These are phyloP conservation scores for Gloeopeniophorella convolvens DNA, from an alignment of 768 basidiomycete species.

Conservation along the genomic window DNA sequence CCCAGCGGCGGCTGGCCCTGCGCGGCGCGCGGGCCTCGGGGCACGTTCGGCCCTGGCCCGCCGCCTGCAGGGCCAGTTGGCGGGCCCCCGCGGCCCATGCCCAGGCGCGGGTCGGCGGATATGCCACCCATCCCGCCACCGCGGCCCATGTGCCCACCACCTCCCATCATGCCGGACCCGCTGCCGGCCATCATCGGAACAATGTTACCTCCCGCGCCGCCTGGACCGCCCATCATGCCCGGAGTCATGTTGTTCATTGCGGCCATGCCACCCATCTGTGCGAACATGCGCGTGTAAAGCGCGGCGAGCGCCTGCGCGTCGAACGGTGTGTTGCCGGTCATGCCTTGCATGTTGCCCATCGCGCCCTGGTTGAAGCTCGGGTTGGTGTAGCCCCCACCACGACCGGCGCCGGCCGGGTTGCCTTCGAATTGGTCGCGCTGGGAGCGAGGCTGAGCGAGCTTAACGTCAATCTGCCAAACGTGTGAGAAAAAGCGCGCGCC, in stretches of 20 bases:
- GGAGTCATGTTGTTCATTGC: conserved; percentile 41
- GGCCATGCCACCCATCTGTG: conserved; percentile 45
- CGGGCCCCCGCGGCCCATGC: conserved; percentile 17
- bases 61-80: conserved; percentile 15
- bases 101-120: conserved; percentile 19
- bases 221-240: conserved; percentile 31
- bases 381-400: conserved; percentile 29
- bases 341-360: conserved; percentile 17
- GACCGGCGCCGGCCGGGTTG: conserved; percentile 6
- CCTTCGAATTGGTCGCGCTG: conserved; percentile 49
- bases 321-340: conserved; percentile 45
- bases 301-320: conserved; percentile 89
- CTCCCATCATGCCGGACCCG: conserved; percentile 27
- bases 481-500: not conserved
- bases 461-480: conserved; percentile 80
- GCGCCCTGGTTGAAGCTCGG: conserved; percentile 35
- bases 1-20: conserved; percentile 20
- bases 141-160: conserved; percentile 20
- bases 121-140: conserved; percentile 21
- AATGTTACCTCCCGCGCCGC: conserved; percentile 8
- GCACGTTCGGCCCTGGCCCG: conserved; percentile 22
- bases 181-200: conserved; percentile 27
- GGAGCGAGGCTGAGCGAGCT: conserved; percentile 85
- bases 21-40: conserved; percentile 25
- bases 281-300: conserved; percentile 90